phyloP scores from a whole-genome alignment of 805 yeast species.

The Candida krabiensis region DNA sequence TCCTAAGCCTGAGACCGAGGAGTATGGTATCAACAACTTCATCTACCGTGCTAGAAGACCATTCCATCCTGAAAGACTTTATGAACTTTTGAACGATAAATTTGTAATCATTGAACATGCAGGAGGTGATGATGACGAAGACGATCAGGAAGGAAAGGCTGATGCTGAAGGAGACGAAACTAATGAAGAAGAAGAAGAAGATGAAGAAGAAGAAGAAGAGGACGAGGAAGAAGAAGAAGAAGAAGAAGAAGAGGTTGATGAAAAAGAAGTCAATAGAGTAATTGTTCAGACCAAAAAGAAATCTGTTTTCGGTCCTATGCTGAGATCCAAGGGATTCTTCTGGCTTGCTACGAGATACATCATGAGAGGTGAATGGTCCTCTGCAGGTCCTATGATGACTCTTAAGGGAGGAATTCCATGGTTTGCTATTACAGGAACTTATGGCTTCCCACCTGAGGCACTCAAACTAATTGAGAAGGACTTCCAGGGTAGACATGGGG shows the following conservation, averaged over 20 bases:
- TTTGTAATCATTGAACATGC: slow-evolving; percentile 30
- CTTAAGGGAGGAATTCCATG: slow-evolving; percentile 43
- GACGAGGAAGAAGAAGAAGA: slow-evolving; percentile 1
- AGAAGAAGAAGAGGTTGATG: slow-evolving; percentile 4
- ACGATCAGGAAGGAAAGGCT: slow-evolving; percentile 10
- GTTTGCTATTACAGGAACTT: slow-evolving; percentile 38
- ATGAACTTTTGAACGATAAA: slow-evolving; percentile 36
- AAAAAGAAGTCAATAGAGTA: slow-evolving; percentile 9
- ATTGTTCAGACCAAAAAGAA: slow-evolving; percentile 35
- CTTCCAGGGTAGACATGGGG: slow-evolving; percentile 41
- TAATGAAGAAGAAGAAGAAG: not conserved
- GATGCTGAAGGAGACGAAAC: not conserved
- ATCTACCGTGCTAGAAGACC: slow-evolving; percentile 42
- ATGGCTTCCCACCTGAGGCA: slow-evolving; percentile 33
- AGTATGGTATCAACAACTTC: slow-evolving; percentile 45
- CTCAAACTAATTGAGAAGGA: slow-evolving; percentile 35
- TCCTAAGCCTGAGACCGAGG: slow-evolving; percentile 47
- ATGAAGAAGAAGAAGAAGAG: not conserved
- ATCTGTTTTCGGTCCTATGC: slow-evolving; percentile 37
- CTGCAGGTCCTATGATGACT: slow-evolving; percentile 44
- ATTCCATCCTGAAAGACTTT: slow-evolving; percentile 45
- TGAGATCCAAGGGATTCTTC: slow-evolving; percentile 45
- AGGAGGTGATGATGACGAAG: slow-evolving; percentile 23
- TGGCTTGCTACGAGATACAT: slow-evolving; percentile 45
- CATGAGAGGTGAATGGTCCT: slow-evolving; percentile 45